A percentile compares a stretch with the other conserved stretches of the same genome.
Evolutionary conservation across 75 land plant genomes (phyloP).

Genomic region (Selaginella tamariscina): DNA sequence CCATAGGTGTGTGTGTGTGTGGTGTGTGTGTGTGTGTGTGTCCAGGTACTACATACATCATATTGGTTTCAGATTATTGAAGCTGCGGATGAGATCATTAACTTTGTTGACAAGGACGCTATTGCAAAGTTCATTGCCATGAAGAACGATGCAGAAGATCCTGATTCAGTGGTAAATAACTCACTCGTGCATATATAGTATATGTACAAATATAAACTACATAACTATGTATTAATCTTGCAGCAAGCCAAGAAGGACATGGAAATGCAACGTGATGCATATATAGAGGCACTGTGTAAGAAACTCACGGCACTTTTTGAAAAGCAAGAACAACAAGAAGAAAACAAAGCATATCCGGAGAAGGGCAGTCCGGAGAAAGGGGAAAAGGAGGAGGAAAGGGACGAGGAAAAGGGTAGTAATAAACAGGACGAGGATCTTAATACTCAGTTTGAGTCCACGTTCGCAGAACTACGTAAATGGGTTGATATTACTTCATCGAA

Average conservation of each 20-base stretch:
- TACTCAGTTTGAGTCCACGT: conserved; percentile 66
- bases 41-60: not conserved
- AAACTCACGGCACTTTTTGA: conserved; percentile 74
- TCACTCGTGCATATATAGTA: conserved; percentile 37
- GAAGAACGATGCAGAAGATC: conserved; percentile 70
- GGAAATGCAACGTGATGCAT: conserved; percentile 64
- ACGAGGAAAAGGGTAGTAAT: not conserved
- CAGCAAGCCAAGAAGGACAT: conserved; percentile 83
- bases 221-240: not conserved
- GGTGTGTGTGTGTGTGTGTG: no score
- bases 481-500: conserved; percentile 60
- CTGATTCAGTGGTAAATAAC: conserved; percentile 66
- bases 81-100: conserved; percentile 73
- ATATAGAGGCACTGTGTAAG: conserved; percentile 75
- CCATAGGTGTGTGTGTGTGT: no score
- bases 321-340: conserved; percentile 38
- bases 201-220: not conserved
- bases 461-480: conserved; percentile 80
- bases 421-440: no score
- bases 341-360: not conserved
- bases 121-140: conserved; percentile 65
- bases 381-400: not conserved
- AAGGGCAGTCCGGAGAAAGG: not conserved
- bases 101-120: conserved; percentile 64
- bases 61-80: conserved; percentile 44